Evolutionary conservation across 2,329 filamentous ascomycete genomes (phyloP).

Genomic region (Paecilomyces fulvus): DNA sequence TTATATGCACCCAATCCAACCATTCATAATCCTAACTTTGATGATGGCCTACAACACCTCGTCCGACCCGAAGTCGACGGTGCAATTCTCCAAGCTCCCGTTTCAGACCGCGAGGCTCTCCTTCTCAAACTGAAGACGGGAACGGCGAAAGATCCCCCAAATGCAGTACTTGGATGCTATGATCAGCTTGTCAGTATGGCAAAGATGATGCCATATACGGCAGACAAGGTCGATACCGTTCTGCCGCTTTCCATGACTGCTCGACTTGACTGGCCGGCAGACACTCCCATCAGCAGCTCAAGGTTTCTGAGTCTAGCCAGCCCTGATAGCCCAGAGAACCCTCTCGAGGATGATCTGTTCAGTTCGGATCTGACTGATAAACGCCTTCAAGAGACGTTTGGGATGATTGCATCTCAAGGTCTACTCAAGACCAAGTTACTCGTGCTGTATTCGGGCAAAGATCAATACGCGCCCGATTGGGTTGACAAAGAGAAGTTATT

Average conservation of each 20-base stretch:
- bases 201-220: conserved; percentile 13
- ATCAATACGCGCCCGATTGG: conserved; percentile 37
- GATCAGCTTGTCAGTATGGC: conserved; percentile 27
- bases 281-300: conserved; percentile 45
- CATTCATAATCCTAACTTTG: conserved; percentile 18
- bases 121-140: conserved; percentile 25
- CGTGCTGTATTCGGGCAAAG: conserved; percentile 38
- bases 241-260: conserved; percentile 27
- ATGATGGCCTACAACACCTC: conserved; percentile 19
- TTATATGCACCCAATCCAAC: conserved; percentile 38
- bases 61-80: conserved; percentile 56
- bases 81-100: conserved; percentile 69
- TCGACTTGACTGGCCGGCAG: conserved; percentile 20
- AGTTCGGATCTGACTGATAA: conserved; percentile 63
- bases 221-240: conserved; percentile 16
- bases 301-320: conserved; percentile 51
- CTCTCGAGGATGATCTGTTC: conserved; percentile 79
- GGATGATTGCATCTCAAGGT: conserved; percentile 33
- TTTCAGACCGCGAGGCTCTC: conserved; percentile 64
- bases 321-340: conserved; percentile 42
- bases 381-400: conserved; percentile 56
- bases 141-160: conserved; percentile 5
- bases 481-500: conserved; percentile 39
- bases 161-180: conserved; percentile 16
- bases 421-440: conserved; percentile 32